These are phyloP conservation scores for Ustilago curta DNA, from an alignment of 1,284 basidiomycete genomes.

Conservation along the genomic window DNA sequence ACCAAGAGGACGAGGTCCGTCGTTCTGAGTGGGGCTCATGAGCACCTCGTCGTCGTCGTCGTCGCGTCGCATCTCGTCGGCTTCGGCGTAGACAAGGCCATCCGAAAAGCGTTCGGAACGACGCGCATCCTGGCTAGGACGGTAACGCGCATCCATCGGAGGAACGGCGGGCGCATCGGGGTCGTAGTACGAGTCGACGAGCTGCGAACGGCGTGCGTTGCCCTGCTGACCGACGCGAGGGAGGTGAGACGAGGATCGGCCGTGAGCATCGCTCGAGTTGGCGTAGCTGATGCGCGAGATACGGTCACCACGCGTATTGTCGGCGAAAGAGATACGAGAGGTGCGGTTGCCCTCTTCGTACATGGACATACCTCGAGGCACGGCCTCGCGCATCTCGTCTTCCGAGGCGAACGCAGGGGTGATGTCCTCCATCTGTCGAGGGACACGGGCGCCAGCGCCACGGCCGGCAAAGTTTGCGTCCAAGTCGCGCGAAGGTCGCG, in stretches of 20 bases:
- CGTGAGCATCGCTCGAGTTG: conserved; percentile 54
- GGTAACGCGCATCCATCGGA: conserved; percentile 40
- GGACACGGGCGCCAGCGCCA: conserved; percentile 50
- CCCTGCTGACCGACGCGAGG: conserved; percentile 45
- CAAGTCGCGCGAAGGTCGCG: conserved; percentile 52
- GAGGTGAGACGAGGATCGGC: conserved; percentile 38
- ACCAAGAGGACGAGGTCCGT: conserved; percentile 48
- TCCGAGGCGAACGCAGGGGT: conserved; percentile 46
- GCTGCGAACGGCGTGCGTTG: conserved; percentile 39
- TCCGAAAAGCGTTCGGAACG: conserved; percentile 40
- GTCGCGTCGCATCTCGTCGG: conserved; percentile 25
- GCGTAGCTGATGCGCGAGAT: conserved; percentile 59
- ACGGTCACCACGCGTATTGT: conserved; percentile 58
- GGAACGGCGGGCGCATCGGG: conserved; percentile 56
- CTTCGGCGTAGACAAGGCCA: conserved; percentile 48
- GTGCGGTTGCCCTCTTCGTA: conserved; percentile 54
- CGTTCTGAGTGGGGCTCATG: conserved; percentile 63
- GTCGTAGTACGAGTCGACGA: conserved; percentile 59
- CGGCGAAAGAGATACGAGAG: conserved; percentile 57
- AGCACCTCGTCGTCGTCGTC: conserved; percentile 53
- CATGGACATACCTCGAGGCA: conserved; percentile 51
- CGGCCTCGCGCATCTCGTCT: conserved; percentile 57
- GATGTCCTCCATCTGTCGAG: conserved; percentile 55
- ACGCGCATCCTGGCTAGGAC: conserved; percentile 40
- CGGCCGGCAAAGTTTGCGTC: conserved; percentile 53